phyloP scores from a whole-genome alignment of 2,329 filamentous ascomycete species.

The Exophiala spinifera region DNA sequence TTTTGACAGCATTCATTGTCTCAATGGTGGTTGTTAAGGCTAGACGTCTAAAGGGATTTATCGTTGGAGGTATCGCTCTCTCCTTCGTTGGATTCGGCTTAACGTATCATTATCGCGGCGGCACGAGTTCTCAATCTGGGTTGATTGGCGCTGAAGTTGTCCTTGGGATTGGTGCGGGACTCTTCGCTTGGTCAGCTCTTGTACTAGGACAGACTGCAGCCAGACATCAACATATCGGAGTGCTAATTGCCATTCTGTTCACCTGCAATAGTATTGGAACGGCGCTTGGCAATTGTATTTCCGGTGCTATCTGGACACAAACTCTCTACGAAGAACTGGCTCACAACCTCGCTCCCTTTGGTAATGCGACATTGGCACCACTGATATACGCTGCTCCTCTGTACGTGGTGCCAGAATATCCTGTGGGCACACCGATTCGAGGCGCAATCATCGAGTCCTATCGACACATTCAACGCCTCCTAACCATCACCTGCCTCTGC shows the following conservation, averaged over 20 bases:
- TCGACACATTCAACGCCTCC: not conserved
- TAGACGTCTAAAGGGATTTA: slow-evolving; percentile 61
- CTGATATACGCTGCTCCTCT: slow-evolving; percentile 45
- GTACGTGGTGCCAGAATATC: slow-evolving; percentile 35
- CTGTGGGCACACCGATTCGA: slow-evolving; percentile 44
- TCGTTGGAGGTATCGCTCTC: slow-evolving; percentile 57
- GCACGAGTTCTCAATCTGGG: slow-evolving; percentile 48
- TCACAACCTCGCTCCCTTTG: slow-evolving; percentile 34
- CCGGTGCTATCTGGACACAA: slow-evolving; percentile 63
- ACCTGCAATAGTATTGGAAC: slow-evolving; percentile 62
- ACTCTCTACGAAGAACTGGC: slow-evolving; percentile 49
- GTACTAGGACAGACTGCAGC: slow-evolving; percentile 49
- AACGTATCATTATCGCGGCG: slow-evolving; percentile 61
- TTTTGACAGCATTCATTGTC: slow-evolving; percentile 56
- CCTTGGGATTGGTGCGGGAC: slow-evolving; percentile 60
- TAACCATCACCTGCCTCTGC: slow-evolving; percentile 50
- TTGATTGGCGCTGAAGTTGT: slow-evolving; percentile 63
- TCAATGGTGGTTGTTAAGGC: slow-evolving; percentile 57
- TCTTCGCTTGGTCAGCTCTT: slow-evolving; percentile 56
- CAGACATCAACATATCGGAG: slow-evolving; percentile 57
- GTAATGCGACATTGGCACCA: slow-evolving; percentile 41
- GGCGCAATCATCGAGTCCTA: slow-evolving; percentile 30
- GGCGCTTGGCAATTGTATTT: slow-evolving; percentile 59
- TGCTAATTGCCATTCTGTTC: slow-evolving; percentile 62
- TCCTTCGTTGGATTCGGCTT: slow-evolving; percentile 64